Evolutionary conservation across 305 asterid genomes (phyloP).

Genomic region (Fraxinus sp.): DNA sequence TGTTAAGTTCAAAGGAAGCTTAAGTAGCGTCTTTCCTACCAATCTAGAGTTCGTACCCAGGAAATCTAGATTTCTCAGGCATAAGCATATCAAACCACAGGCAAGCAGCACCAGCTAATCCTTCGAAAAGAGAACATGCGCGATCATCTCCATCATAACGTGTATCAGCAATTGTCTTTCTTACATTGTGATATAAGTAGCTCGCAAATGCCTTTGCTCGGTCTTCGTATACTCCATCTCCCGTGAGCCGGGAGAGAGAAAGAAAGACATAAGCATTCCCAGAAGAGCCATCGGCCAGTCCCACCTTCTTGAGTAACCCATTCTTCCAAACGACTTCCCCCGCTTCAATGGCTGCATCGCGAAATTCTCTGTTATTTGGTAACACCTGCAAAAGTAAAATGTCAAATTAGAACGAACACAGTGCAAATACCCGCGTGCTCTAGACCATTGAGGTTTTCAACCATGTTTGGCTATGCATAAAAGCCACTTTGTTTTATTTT

Average conservation of each 20-base stretch:
- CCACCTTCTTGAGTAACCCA: slow-evolving; percentile 66
- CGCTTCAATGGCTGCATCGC: slow-evolving; percentile 77
- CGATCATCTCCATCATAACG: slow-evolving; percentile 31
- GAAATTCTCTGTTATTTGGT: slow-evolving; percentile 59
- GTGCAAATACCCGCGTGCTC: background rate
- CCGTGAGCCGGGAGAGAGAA: slow-evolving; percentile 69
- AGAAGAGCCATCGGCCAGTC: slow-evolving; percentile 64
- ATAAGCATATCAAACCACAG: slow-evolving; percentile 61
- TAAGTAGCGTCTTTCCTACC: background rate
- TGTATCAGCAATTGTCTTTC: slow-evolving; percentile 9
- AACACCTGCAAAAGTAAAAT: slow-evolving; percentile 39
- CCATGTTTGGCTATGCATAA: background rate
- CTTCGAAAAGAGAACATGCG: slow-evolving; percentile 58
- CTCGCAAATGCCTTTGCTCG: slow-evolving; percentile 70
- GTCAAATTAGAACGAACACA: background rate
- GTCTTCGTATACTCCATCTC: slow-evolving; percentile 58
- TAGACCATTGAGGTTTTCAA: background rate
- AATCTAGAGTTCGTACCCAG: slow-evolving; percentile 64
- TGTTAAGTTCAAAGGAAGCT: background rate
- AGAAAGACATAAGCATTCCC: slow-evolving; percentile 70
- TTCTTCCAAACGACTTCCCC: slow-evolving; percentile 86
- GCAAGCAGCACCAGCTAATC: slow-evolving; percentile 67
- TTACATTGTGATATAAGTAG: slow-evolving; percentile 45
- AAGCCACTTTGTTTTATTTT: background rate
- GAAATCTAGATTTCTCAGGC: slow-evolving; percentile 51